Base-by-base conservation (phyloP, 2,329 filamentous ascomycete genomes). In the Chaetomium globosum region DNA sequence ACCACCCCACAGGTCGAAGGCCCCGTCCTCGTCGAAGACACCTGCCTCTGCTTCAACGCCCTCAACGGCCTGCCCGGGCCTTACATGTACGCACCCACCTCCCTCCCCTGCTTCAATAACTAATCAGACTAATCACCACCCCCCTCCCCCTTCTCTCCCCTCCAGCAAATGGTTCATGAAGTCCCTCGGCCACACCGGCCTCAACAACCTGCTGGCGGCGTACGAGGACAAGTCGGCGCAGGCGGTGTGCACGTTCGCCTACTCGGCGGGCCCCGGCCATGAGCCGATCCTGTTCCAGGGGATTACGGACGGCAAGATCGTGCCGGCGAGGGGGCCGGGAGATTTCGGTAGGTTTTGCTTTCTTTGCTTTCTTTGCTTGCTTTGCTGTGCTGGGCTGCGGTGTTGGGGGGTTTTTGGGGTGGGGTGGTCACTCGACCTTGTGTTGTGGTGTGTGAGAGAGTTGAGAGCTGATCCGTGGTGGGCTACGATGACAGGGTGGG, bases 201-300 rank as follows among this genome's bases (percentile, higher is more conserved):
- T 99, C 65, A 96, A 97, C 80, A 95, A 94, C 75, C 85, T 99
- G 69, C 87, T 99, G 49, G 89, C 88, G 60, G 92, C 89, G 7
- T 97, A 97, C 76, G 83, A 91, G 31, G 91, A 99, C 79, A 97
- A 97, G 78, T 90, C 89, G 53, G 93, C 93, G 53, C 88, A 96
- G 78, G 94, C 95, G 21, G 91, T 99, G 54, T 97, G 94, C 80
- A 99, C 95, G 0, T 99, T 99, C 79, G 95, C 89, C 28, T 97
- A 96, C 79, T 95, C 87, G 62, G 85, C 88, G 69, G 95, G 94
- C 0, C 95, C 93, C 4, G 93, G 91, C 2, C 83, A 91, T 61
- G 87, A 96, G 74, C 89, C 92, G 1, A 83, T 96, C 31, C 82
- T 98, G 19, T 99, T 99, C 79, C 93, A 99, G 78, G 95, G 95